Percentiles rank a stretch among this genome's conserved stretches.
These are phyloP conservation scores for Umbelopsis vinacea DNA, from an alignment of 192 early-diverging fungal species.

Conservation along the genomic window DNA sequence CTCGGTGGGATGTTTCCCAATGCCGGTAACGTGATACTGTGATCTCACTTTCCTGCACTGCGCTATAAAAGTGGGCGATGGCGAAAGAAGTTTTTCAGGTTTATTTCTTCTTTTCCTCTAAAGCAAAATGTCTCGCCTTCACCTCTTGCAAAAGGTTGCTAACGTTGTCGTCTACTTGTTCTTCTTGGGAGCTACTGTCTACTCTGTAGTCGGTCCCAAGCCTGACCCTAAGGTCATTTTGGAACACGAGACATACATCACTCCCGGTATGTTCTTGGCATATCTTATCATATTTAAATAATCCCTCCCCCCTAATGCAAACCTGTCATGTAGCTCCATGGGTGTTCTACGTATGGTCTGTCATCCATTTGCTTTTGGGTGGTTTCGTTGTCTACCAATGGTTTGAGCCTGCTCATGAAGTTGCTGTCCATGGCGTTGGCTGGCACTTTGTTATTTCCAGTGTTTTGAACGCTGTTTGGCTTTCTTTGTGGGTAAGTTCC, in stretches of 20 bases:
- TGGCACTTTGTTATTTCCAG: constrained; percentile 67
- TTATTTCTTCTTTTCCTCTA: constrained; percentile 18
- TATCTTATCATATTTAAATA: constrained; percentile 1
- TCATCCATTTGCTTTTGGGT: constrained; percentile 64
- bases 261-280: constrained; percentile 47
- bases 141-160: constrained; percentile 51
- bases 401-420: constrained; percentile 55
- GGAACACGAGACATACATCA: constrained; percentile 63
- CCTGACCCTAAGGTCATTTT: constrained; percentile 35
- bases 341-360: constrained; percentile 63
- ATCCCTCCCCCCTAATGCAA: neutral
- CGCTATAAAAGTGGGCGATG: neutral
- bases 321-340: constrained; percentile 45
- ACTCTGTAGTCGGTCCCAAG: constrained; percentile 52
- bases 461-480: constrained; percentile 62
- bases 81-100: neutral
- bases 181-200: constrained; percentile 62
- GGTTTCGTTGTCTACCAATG: constrained; percentile 70
- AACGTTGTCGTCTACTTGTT: constrained; percentile 68
- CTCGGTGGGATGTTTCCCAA: neutral
- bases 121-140: constrained; percentile 30
- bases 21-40: neutral
- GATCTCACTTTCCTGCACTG: neutral
- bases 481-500: constrained; percentile 60
- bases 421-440: constrained; percentile 59